Percentiles rank a stretch among this genome's conserved stretches.
Conservation (phyloP, 2,329 filamentous ascomycete genomes). For the Xylaria digitata region DNA sequence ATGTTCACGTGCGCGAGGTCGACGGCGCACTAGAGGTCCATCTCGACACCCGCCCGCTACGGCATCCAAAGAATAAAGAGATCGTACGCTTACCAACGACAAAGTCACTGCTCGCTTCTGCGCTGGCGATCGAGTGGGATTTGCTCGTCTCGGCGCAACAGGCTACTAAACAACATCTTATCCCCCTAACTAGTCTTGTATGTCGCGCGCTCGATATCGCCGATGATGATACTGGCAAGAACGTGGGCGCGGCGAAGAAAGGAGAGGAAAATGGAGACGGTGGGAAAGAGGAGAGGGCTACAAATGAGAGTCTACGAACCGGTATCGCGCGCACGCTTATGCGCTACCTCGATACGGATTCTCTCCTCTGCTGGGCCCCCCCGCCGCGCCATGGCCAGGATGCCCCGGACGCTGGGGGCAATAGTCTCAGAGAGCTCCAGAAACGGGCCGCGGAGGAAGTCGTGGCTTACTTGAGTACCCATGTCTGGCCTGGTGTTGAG, state of each 20-base stretch:
- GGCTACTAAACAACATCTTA: constrained; percentile 85
- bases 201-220: constrained; percentile 86
- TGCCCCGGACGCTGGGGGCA: constrained; percentile 55
- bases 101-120: constrained; percentile 85
- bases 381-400: constrained; percentile 60
- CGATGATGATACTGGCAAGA: constrained; percentile 67
- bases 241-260: constrained; percentile 51
- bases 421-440: constrained; percentile 79
- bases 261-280: neutral
- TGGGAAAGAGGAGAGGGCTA: neutral
- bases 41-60: constrained; percentile 82
- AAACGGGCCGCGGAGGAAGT: constrained; percentile 75
- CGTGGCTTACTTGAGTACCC: constrained; percentile 74
- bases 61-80: constrained; percentile 77
- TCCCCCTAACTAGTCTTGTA: constrained; percentile 86
- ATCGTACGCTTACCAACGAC: constrained; percentile 76
- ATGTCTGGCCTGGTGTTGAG: constrained; percentile 85
- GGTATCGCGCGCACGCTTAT: constrained; percentile 76
- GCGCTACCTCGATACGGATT: constrained; percentile 92
- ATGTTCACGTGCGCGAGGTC: constrained; percentile 76
- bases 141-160: constrained; percentile 83
- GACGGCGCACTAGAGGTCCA: constrained; percentile 72
- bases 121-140: constrained; percentile 95
- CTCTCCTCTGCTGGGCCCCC: constrained; percentile 87
- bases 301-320: constrained; percentile 64